Evolutionary conservation across 345 rosid species (phyloP).

Genomic region (Chamaenerion angustifolium): DNA sequence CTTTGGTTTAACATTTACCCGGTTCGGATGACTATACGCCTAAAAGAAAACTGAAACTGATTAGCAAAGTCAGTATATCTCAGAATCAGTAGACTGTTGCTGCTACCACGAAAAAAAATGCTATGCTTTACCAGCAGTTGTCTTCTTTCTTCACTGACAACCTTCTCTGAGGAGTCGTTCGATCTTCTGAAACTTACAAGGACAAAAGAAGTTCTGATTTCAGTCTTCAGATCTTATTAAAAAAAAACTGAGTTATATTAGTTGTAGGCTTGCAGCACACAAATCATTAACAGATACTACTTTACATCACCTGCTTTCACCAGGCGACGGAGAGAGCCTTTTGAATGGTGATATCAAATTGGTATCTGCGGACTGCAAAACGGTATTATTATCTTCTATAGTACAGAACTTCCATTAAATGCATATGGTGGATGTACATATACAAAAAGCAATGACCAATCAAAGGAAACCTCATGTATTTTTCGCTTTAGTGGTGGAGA

Average conservation of each 20-base stretch:
- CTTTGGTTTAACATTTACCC: constrained; percentile 12
- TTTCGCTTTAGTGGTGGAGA: constrained; percentile 58
- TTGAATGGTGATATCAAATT: constrained; percentile 26
- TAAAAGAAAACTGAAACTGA: constrained; percentile 9
- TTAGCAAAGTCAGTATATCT: background rate
- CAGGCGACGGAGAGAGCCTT: constrained; percentile 44
- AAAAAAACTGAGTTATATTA: background rate
- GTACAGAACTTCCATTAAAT: background rate
- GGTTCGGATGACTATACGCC: constrained; percentile 26
- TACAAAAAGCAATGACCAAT: background rate
- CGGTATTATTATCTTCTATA: background rate
- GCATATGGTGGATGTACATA: background rate
- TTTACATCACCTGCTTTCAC: constrained; percentile 39
- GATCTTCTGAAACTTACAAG: constrained; percentile 20
- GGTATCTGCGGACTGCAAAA: constrained; percentile 35
- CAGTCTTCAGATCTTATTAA: too few relatives aligned
- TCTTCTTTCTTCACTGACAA: constrained; percentile 28
- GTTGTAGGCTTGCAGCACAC: background rate
- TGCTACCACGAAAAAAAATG: background rate
- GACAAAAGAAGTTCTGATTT: constrained; percentile 1
- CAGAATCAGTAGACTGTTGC: background rate
- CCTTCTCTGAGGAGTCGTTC: constrained; percentile 16
- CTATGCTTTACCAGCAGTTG: constrained; percentile 9
- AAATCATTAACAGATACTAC: background rate
- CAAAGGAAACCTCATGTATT: constrained; percentile 35